These are phyloP conservation scores for Haplosporangium sp. DNA, from an alignment of 371 early-diverging fungal species.

Conservation along the genomic window DNA sequence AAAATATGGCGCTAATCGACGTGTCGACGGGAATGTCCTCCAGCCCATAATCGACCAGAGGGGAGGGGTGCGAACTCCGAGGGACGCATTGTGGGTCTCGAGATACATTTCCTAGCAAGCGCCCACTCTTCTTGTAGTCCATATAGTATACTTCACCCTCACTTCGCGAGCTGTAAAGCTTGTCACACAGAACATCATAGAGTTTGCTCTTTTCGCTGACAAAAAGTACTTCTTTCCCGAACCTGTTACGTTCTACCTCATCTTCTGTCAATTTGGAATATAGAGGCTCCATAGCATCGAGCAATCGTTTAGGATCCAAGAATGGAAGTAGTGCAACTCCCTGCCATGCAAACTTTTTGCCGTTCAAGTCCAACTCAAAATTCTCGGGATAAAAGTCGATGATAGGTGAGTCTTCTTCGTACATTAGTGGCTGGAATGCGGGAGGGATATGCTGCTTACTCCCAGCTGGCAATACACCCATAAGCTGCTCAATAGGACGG, in stretches of 20 bases:
- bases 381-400: conserved; percentile 94
- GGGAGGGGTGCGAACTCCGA: conserved; percentile 76
- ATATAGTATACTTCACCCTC: conserved; percentile 60
- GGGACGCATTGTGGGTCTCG: conserved; percentile 80
- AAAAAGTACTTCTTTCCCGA: conserved; percentile 79
- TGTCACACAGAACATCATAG: conserved; percentile 73
- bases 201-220: conserved; percentile 75
- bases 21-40: conserved; percentile 71
- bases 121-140: conserved; percentile 68
- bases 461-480: conserved; percentile 97
- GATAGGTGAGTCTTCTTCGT: conserved; percentile 85
- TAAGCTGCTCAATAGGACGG: conserved; percentile 96
- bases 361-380: conserved; percentile 96
- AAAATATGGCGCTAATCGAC: conserved; percentile 68
- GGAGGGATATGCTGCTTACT: conserved; percentile 86
- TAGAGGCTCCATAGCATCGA: conserved; percentile 80
- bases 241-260: conserved; percentile 80
- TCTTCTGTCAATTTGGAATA: conserved; percentile 80
- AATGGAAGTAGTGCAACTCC: conserved; percentile 96
- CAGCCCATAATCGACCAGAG: conserved; percentile 67
- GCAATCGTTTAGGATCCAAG: conserved; percentile 86
- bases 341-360: conserved; percentile 98
- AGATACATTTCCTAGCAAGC: conserved; percentile 73
- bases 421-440: conserved; percentile 88
- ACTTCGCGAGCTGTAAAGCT: conserved; percentile 71